Conservation (phyloP, 352 stramenopile species). For the Phytophthora constricta region DNA sequence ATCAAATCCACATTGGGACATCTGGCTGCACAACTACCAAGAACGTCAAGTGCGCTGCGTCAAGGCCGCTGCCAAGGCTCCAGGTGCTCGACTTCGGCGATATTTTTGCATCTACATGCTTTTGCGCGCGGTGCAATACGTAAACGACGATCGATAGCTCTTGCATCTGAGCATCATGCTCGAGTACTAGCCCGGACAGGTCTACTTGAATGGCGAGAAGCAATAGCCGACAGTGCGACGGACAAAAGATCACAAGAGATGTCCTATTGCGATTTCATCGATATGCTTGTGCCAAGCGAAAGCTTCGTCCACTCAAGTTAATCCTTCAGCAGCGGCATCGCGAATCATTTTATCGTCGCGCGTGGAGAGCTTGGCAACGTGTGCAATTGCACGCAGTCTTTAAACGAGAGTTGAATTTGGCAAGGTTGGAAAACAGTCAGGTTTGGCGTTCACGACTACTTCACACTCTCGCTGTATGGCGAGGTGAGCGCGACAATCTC, state of each 20-base stretch:
- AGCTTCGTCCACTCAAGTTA: conserved; percentile 50
- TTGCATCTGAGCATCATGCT: conserved; percentile 31
- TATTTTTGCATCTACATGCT: conserved; percentile 47
- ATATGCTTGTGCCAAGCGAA: conserved; percentile 44
- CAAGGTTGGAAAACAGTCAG: conserved; percentile 47
- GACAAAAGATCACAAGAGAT: conserved; percentile 52
- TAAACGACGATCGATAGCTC: conserved; percentile 21
- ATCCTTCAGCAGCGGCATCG: conserved; percentile 21
- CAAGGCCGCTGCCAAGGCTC: conserved; percentile 61
- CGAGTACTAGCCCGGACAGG: conserved; percentile 17
- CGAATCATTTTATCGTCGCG: conserved; percentile 29
- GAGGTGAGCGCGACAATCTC: conserved; percentile 22
- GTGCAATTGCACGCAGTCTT: conserved; percentile 66
- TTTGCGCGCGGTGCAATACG: conserved; percentile 32
- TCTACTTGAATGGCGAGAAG: conserved; percentile 53
- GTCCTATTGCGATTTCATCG: conserved; percentile 33
- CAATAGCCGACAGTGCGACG: conserved; percentile 49
- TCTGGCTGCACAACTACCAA: conserved; percentile 81
- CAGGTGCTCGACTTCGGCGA: conserved; percentile 51
- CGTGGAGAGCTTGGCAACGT: conserved; percentile 54
- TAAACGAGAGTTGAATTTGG: conserved; percentile 60
- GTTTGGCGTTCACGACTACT: conserved; percentile 55
- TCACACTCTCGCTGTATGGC: conserved; percentile 62
- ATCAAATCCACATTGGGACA: conserved; percentile 68
- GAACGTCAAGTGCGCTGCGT: conserved; percentile 78